These are phyloP conservation scores for Stagonosporopsis rhizophila DNA, from an alignment of 2,329 filamentous ascomycete genomes.

Conservation along the genomic window DNA sequence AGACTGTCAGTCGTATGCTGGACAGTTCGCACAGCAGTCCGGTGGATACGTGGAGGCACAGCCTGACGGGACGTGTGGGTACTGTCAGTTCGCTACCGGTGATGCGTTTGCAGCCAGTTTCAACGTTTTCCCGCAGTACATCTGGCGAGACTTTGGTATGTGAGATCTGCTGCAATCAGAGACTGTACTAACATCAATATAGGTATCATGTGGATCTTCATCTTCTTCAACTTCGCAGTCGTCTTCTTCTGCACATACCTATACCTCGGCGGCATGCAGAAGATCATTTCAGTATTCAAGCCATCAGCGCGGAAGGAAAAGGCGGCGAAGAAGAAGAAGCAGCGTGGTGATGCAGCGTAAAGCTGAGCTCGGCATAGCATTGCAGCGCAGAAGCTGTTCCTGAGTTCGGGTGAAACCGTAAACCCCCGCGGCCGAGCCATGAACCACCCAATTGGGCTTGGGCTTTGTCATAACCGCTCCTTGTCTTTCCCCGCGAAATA, in stretches of 20 bases:
- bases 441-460: constrained; percentile 8
- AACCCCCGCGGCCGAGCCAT: constrained; percentile 33
- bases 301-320: constrained; percentile 43
- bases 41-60: constrained; percentile 68
- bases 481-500: constrained; percentile 35
- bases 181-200: constrained; percentile 14
- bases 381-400: constrained; percentile 19
- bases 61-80: constrained; percentile 66
- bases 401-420: constrained; percentile 35
- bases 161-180: constrained; percentile 39
- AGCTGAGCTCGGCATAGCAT: constrained; percentile 16
- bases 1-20: constrained; percentile 67
- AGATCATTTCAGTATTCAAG: constrained; percentile 47
- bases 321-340: constrained; percentile 37
- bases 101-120: constrained; percentile 65
- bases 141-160: constrained; percentile 72
- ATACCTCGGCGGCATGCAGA: constrained; percentile 55
- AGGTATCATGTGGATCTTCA: constrained; percentile 57
- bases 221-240: constrained; percentile 67
- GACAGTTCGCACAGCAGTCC: constrained; percentile 58
- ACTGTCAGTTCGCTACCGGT: constrained; percentile 68
- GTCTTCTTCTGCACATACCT: constrained; percentile 63
- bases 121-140: constrained; percentile 66
- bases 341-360: constrained; percentile 33
- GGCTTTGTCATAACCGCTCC: constrained; percentile 24